Evolutionary conservation across 768 basidiomycete species (phyloP), one percentile per base, ranked within the genome.

Genomic region (Serendipita sp.): DNA sequence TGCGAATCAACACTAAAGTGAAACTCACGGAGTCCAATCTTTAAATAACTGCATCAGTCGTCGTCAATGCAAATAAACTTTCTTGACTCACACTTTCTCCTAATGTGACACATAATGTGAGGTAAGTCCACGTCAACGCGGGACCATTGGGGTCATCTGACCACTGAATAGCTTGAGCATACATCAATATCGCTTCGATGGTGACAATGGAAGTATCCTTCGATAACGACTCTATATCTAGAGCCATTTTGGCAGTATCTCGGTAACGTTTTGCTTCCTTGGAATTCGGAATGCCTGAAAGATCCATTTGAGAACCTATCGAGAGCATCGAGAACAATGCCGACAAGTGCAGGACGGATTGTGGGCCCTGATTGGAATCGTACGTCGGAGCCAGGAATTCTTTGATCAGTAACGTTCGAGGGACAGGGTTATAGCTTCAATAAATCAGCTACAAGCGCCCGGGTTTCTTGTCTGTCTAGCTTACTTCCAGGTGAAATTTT

Each of bases 401-500:
- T 27, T 34, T 23, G 34, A 60, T 60, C 16, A 60, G 55, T 8
- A 60, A 23, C 1, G 55, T 31, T n/a, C 55, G 27, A 8, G 55
- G 55, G 34, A 60, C 33, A n/a, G 36, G 55, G 29, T 60, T 60
- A 31, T 60, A 60, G 29, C 55, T 60, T 23, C 23, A 60, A 37
- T 10, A 8, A n/a, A 11, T 27, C 33, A 60, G 55, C 8, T 50
- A 50, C 18, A 8, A 50, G n/a, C 13, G 40, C n/a, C 6, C 48
- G n/a, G 5, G 29, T 5, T n/a, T 31, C n/a, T 27, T 8, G 29
- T 29, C 13, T 40, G 5, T 40, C 40, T 40, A 13, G 40, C 55
- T 27, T 60, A 60, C 55, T 60, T 60, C 55, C 55, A 60, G 27
- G 29, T 33, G 34, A 60, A 60, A 29, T 60, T 60, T 36, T 60